Percentiles rank a stretch among this genome's conserved stretches.
Evolutionary conservation across 176 grass and related monocot genomes (phyloP).

Genomic region (Avena eriantha): DNA sequence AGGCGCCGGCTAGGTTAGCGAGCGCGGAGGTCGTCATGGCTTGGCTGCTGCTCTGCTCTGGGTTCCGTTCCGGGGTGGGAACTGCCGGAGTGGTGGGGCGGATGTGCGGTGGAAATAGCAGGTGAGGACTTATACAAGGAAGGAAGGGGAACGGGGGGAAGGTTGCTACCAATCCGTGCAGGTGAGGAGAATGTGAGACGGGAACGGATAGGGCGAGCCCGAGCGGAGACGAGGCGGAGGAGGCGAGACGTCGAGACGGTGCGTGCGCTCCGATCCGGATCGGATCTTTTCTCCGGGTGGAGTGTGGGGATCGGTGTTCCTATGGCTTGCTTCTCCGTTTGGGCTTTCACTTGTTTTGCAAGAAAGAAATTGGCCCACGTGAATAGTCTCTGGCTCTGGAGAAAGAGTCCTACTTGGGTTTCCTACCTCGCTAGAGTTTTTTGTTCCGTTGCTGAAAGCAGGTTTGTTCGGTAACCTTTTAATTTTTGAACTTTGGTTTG

Average conservation of each 20-base stretch:
- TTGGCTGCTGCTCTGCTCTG: not conserved
- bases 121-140: conserved; percentile 27
- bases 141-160: not conserved
- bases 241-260: conserved; percentile 1
- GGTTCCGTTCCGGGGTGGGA: not conserved
- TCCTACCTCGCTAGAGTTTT: not conserved
- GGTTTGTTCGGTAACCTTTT: not conserved
- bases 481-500: too few relatives aligned
- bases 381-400: not conserved
- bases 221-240: conserved; percentile 5
- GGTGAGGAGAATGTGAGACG: not conserved
- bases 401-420: not conserved
- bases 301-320: conserved; percentile 12
- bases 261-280: not conserved
- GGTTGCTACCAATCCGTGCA: not conserved
- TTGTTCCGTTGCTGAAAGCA: not conserved
- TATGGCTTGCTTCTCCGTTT: not conserved
- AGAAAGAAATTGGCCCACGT: conserved; percentile 42
- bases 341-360: conserved; percentile 34
- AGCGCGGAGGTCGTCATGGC: conserved; percentile 51
- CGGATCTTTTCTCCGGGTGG: conserved; percentile 25
- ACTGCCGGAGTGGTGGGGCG: not conserved
- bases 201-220: conserved; percentile 40
- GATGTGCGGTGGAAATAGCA: not conserved
- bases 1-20: conserved; percentile 31